These are phyloP conservation scores for Pythium oligandrum DNA, from an alignment of 352 stramenopile species.

Conservation along the genomic window DNA sequence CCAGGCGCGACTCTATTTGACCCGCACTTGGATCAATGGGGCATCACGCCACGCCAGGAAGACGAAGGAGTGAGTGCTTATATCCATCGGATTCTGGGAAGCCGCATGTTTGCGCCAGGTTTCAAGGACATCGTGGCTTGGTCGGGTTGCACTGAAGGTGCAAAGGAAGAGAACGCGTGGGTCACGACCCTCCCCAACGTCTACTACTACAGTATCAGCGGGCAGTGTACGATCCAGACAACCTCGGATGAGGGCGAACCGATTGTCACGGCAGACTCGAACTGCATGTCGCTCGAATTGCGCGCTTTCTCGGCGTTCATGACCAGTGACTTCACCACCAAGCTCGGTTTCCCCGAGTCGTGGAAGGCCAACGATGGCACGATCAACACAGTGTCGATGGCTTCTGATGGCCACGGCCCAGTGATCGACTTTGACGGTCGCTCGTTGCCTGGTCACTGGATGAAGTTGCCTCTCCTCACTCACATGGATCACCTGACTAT, in stretches of 20 bases:
- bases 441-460: slow-evolving; percentile 31
- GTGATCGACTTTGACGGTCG: slow-evolving; percentile 24
- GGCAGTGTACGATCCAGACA: too few relatives aligned
- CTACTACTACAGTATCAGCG: slow-evolving; percentile 41
- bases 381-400: slow-evolving; percentile 3
- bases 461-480: slow-evolving; percentile 30
- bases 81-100: slow-evolving; percentile 35
- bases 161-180: slow-evolving; percentile 45
- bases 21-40: slow-evolving; percentile 47
- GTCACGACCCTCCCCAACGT: slow-evolving; percentile 38
- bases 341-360: neutral
- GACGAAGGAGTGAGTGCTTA: slow-evolving; percentile 29
- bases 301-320: neutral
- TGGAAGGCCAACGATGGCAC: slow-evolving; percentile 4
- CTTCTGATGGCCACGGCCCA: slow-evolving; percentile 10
- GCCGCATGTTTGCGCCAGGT: slow-evolving; percentile 28
- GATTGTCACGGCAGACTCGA: too few relatives aligned
- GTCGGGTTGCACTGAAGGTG: slow-evolving; percentile 38
- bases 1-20: slow-evolving; percentile 7
- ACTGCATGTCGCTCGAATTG: too few relatives aligned
- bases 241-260: too few relatives aligned
- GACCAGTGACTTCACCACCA: neutral
- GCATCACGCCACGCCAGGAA: slow-evolving; percentile 21
- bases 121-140: slow-evolving; percentile 43
- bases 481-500: slow-evolving; percentile 34